Evolutionary conservation across 345 rosid genomes (phyloP), one percentile per base, ranked within the genome.

Genomic region (Citrus trifoliata): DNA sequence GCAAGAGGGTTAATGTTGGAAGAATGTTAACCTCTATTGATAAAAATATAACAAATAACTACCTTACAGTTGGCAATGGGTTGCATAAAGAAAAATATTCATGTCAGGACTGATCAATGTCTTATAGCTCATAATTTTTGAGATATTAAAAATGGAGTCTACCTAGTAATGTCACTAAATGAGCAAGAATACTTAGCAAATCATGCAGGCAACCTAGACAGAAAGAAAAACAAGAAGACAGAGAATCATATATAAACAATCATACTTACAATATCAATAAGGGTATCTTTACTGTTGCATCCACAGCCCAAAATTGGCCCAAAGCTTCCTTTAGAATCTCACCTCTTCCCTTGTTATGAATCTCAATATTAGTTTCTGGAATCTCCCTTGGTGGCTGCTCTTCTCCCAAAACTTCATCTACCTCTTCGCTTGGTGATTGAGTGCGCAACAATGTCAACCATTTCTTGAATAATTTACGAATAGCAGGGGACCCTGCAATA

Each of bases 241-340:
- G 21, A 46, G 53, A 76, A 53, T 30, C n/a, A 30, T 10, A 70
- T 21, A 77, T 51, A 75, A 60, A 56, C 33, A 1, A n/a, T 6
- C 27, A 48, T 71, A 93, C 98, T 93, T 88, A 93, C 98, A 92
- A 90, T 82, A 91, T 84, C 76, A 93, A 82, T 27, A 91, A 70
- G 1, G 95, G 95, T 48, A 90, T 80, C 88, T 89, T 93, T 81
- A 93, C 86, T 80, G 93, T 79, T 46, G 91, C 90, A 80, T 92
- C 95, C 83, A 95, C 85, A 75, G 82, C 74, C 91, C 94, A 86
- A 79, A 93, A 86, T 84, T 80, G 84, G 84, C 82, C 73, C 92
- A 85, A 90, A 73, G 84, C 78, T 19, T 76, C 69, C 84, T 86
- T 89, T 73, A 82, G 70, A 85, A 88, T 78, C 66, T 82, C 82